These are phyloP conservation scores for Zygoascus tannicola DNA, from an alignment of 805 yeast genomes.

Conservation along the genomic window DNA sequence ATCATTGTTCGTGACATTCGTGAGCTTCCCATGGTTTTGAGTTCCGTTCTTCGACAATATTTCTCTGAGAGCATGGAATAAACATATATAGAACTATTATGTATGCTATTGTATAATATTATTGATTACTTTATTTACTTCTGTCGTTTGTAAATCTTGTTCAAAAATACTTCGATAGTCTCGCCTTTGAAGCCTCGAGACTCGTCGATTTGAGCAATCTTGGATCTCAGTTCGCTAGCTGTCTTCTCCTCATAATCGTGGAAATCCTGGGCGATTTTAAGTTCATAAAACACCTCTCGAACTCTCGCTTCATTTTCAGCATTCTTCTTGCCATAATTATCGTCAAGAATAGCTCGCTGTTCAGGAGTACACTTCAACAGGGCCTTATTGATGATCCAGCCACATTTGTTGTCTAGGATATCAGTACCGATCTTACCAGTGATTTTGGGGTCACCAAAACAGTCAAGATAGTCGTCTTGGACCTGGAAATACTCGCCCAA, in stretches of 20 bases:
- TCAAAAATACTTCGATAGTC: slow-evolving; percentile 75
- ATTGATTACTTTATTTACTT: slow-evolving; percentile 39
- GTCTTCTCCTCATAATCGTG: slow-evolving; percentile 72
- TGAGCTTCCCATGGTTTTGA: slow-evolving; percentile 86
- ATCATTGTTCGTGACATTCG: slow-evolving; percentile 84
- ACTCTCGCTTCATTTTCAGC: slow-evolving; percentile 55
- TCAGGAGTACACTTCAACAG: slow-evolving; percentile 65
- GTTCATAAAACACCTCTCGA: slow-evolving; percentile 63
- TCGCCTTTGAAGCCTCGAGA: slow-evolving; percentile 85
- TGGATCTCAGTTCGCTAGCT: slow-evolving; percentile 51
- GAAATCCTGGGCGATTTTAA: slow-evolving; percentile 63
- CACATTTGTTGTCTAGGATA: slow-evolving; percentile 95
- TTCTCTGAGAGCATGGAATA: slow-evolving; percentile 58
- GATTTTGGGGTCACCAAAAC: slow-evolving; percentile 94
- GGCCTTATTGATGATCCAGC: slow-evolving; percentile 95
- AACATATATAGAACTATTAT: background rate
- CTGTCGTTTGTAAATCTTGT: slow-evolving; percentile 88
- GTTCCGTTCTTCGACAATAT: slow-evolving; percentile 84
- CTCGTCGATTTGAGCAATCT: slow-evolving; percentile 74
- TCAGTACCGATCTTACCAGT: slow-evolving; percentile 99
- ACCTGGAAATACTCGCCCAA: slow-evolving; percentile 98
- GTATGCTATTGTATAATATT: slow-evolving; percentile 1
- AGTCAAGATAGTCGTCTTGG: slow-evolving; percentile 94
- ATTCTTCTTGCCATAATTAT: slow-evolving; percentile 83
- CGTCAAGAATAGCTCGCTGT: slow-evolving; percentile 76